Conservation (phyloP, 2,329 filamentous ascomycete species). For the Curvularia sp. region DNA sequence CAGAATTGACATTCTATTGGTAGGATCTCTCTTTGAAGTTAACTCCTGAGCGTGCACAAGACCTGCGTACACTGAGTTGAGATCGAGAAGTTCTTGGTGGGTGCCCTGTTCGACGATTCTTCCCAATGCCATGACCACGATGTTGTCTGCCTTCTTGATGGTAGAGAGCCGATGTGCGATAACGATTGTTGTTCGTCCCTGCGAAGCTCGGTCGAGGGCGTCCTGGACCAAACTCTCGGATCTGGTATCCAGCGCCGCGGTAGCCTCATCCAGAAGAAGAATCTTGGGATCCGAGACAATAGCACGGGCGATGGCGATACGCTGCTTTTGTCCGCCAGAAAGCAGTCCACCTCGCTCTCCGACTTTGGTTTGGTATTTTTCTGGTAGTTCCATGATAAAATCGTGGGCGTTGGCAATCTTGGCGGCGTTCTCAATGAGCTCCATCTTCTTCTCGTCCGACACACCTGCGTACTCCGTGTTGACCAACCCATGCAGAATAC, state of each 20-base stretch:
- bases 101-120: slow-evolving; percentile 91
- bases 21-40: slow-evolving; percentile 34
- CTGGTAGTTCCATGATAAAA: slow-evolving; percentile 81
- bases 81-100: slow-evolving; percentile 78
- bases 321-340: slow-evolving; percentile 95
- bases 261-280: slow-evolving; percentile 92
- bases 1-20: slow-evolving; percentile 31
- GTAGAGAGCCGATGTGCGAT: slow-evolving; percentile 96
- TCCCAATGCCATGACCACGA: slow-evolving; percentile 88
- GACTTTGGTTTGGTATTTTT: slow-evolving; percentile 93
- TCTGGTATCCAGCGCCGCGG: slow-evolving; percentile 90
- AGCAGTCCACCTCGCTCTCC: slow-evolving; percentile 92
- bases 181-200: slow-evolving; percentile 90
- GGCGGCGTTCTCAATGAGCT: slow-evolving; percentile 80
- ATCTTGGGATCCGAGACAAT: slow-evolving; percentile 92
- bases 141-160: slow-evolving; percentile 92
- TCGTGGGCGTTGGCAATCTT: slow-evolving; percentile 94
- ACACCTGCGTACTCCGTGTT: slow-evolving; percentile 77
- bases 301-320: slow-evolving; percentile 91
- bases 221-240: slow-evolving; percentile 94
- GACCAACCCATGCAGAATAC: slow-evolving; percentile 89
- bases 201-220: slow-evolving; percentile 83
- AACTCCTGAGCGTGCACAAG: slow-evolving; percentile 84
- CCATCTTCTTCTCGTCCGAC: slow-evolving; percentile 70
- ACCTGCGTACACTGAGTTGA: slow-evolving; percentile 76